phyloP scores from a whole-genome alignment of 2,329 filamentous ascomycete species.

The Sarocladiaceae sp. region DNA sequence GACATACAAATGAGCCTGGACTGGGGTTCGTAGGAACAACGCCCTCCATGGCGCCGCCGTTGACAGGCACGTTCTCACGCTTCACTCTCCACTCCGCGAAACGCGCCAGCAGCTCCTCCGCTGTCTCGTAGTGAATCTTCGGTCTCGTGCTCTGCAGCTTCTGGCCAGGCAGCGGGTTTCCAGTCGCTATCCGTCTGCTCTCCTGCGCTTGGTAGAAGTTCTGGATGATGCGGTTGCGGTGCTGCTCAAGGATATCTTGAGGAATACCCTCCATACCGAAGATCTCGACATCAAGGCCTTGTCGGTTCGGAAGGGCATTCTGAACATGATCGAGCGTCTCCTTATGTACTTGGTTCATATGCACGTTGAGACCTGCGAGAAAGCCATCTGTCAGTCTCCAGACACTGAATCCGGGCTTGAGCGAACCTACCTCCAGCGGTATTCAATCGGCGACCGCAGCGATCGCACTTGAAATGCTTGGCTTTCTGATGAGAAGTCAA shows the following conservation, averaged over 20 bases:
- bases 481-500: constrained; percentile 96
- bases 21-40: constrained; percentile 33
- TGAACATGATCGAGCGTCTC: constrained; percentile 82
- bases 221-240: constrained; percentile 79
- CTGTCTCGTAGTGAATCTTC: constrained; percentile 66
- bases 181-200: constrained; percentile 73
- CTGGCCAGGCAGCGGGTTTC: constrained; percentile 70
- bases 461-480: constrained; percentile 98
- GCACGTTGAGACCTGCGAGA: constrained; percentile 74
- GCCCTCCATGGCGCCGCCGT: constrained; percentile 41
- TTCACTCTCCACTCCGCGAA: constrained; percentile 66
- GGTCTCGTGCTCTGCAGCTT: constrained; percentile 58
- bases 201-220: constrained; percentile 82
- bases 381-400: constrained; percentile 2
- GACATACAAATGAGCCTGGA: constrained; percentile 53
- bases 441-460: constrained; percentile 81
- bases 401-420: not conserved
- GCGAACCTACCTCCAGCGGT: constrained; percentile 75
- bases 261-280: constrained; percentile 98
- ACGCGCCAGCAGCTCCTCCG: constrained; percentile 73
- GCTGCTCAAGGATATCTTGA: constrained; percentile 72
- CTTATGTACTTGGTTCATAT: constrained; percentile 98
- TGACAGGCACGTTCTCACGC: constrained; percentile 39
- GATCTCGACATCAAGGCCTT: constrained; percentile 86
- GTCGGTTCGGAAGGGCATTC: constrained; percentile 82